These are phyloP conservation scores for Chenopodium quinoa DNA, from an alignment of 148 eudicot species.

Conservation along the genomic window DNA sequence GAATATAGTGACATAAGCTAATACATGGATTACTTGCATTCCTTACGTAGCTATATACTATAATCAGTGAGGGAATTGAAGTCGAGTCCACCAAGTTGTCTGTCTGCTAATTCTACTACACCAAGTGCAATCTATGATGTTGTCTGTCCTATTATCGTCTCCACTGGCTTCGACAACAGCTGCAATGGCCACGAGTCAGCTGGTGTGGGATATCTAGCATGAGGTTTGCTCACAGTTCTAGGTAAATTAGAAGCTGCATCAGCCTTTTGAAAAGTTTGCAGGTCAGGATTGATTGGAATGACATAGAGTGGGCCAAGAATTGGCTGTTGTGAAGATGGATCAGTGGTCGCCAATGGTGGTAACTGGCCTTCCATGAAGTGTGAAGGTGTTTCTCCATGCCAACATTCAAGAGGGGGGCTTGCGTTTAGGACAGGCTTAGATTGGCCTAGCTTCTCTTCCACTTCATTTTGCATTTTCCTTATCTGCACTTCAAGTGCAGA, in stretches of 20 bases:
- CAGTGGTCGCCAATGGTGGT: slow-evolving; percentile 17
- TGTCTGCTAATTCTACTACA: background rate
- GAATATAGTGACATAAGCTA: slow-evolving; percentile 3
- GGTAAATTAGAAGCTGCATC: slow-evolving; percentile 34
- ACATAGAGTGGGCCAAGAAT: slow-evolving; percentile 52
- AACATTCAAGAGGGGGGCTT: slow-evolving; percentile 30
- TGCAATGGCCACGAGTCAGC: slow-evolving; percentile 76
- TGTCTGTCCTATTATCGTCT: slow-evolving; percentile 13
- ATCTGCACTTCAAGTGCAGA: slow-evolving; percentile 55
- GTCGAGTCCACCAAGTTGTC: background rate
- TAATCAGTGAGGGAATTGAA: background rate
- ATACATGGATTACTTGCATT: background rate
- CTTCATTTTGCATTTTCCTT: slow-evolving; percentile 38
- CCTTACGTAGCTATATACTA: background rate
- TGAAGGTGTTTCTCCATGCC: slow-evolving; percentile 28
- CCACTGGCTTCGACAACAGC: slow-evolving; percentile 48
- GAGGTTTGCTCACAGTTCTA: slow-evolving; percentile 67
- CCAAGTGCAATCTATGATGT: slow-evolving; percentile 11
- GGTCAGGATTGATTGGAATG: slow-evolving; percentile 49
- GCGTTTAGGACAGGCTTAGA: slow-evolving; percentile 34
- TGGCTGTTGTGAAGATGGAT: slow-evolving; percentile 39
- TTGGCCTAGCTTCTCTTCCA: slow-evolving; percentile 39
- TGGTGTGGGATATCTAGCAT: slow-evolving; percentile 69
- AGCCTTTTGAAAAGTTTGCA: slow-evolving; percentile 33
- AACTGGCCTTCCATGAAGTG: slow-evolving; percentile 17